phyloP scores from a whole-genome alignment of 495 filamentous ascomycete species.

The Clavariopsis aquatica region DNA sequence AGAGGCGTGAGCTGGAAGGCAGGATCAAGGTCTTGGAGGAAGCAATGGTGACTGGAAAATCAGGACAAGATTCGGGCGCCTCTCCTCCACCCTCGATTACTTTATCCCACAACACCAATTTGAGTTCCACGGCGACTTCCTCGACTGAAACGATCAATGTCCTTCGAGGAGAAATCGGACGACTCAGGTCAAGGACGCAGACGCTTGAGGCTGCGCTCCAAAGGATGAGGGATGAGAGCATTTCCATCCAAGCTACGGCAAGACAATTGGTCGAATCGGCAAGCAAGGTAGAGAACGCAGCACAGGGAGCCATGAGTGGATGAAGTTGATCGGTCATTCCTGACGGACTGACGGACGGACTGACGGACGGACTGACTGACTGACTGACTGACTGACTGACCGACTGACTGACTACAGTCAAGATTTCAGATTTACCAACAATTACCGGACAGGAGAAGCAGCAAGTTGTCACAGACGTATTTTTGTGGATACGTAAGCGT shows the following conservation, averaged over 20 bases:
- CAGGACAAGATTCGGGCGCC: not conserved
- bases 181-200: constrained; percentile 27
- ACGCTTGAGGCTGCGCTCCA: constrained; percentile 31
- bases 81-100: constrained; percentile 8
- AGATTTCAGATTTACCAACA: not conserved
- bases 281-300: constrained; percentile 30
- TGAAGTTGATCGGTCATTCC: constrained; percentile 10
- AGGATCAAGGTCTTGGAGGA: constrained; percentile 37
- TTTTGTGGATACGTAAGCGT: constrained; percentile 10
- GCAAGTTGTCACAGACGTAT: not conserved
- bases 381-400: not conserved
- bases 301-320: constrained; percentile 11
- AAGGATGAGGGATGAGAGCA: constrained; percentile 33
- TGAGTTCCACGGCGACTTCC: not conserved
- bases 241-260: constrained; percentile 32
- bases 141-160: constrained; percentile 35
- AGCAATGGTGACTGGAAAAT: constrained; percentile 29
- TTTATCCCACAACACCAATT: not conserved
- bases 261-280: constrained; percentile 27
- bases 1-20: constrained; percentile 45
- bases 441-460: not conserved
- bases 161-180: constrained; percentile 31
- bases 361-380: not conserved
- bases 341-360: not conserved
- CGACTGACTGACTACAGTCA: not conserved